Evolutionary conservation across 805 yeast species (phyloP).

Genomic region (Wickerhamomyces pijperi): DNA sequence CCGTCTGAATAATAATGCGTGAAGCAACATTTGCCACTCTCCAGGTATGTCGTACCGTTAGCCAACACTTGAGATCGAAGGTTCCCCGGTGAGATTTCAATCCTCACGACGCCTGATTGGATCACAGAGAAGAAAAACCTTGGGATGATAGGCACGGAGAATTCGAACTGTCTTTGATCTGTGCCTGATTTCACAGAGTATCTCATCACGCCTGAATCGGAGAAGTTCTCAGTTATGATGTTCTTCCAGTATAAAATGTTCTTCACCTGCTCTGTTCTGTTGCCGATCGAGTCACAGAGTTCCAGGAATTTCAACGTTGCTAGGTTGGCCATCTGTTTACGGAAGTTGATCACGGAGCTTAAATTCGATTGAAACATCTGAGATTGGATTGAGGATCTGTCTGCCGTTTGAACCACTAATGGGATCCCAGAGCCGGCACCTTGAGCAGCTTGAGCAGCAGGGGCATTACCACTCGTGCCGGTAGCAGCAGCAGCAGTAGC

Average conservation of each 20-base stretch:
- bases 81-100: slow-evolving; percentile 39
- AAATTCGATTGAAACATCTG: neutral
- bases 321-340: slow-evolving; percentile 33
- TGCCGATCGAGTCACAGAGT: slow-evolving; percentile 34
- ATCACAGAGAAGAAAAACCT: slow-evolving; percentile 43
- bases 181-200: slow-evolving; percentile 33
- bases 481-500: no score
- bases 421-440: neutral
- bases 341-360: slow-evolving; percentile 14
- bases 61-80: slow-evolving; percentile 41
- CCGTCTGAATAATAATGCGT: slow-evolving; percentile 58
- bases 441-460: neutral
- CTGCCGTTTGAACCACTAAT: neutral
- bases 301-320: slow-evolving; percentile 42
- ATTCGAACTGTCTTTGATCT: slow-evolving; percentile 48
- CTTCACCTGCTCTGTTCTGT: slow-evolving; percentile 29
- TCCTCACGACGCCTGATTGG: slow-evolving; percentile 36
- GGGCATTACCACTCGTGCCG: neutral
- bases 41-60: slow-evolving; percentile 42
- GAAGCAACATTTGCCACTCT: slow-evolving; percentile 37
- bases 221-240: slow-evolving; percentile 38
- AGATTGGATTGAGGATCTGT: neutral
- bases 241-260: slow-evolving; percentile 39
- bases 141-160: slow-evolving; percentile 56
- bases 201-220: slow-evolving; percentile 37